Evolutionary conservation across 2,329 filamentous ascomycete species (phyloP), one percentile per base, ranked within the genome.

Genomic region (Fusarium redolens): DNA sequence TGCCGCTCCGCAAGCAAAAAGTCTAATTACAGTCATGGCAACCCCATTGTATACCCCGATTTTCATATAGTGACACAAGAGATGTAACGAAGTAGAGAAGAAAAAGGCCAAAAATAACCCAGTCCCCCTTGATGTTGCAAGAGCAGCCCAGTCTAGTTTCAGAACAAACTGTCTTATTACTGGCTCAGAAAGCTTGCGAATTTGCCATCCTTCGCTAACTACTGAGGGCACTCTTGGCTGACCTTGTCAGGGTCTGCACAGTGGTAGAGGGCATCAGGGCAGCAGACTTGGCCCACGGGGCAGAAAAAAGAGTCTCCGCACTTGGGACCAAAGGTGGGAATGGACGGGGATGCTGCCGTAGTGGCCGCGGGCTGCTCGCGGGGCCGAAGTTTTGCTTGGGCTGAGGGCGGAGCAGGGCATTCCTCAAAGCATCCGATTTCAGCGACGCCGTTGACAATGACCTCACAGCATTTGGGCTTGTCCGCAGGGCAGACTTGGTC

Each of bases 271-370:
- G 54, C 40, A 17, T 56, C 30, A 35, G 54, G 54, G 17, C 54
- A 56, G 54, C 54, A 56, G 12, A 56, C 40, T 15, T 56, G n/a
- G 38, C 40, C 54, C 17, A 56, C 40, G 9, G 54, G 54, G 13
- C 54, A 56, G 54, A 56, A 56, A 13, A 44, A 56, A n/a, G 54
- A 56, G 40, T 56, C 54, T 35, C 54, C 54, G 30, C 54, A 56
- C n/a, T 44, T 56, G 5, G 54, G 54, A 9, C 54, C 54, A 25
- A 56, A 56, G 17, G 54, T 28, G 22, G 20, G 38, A 44, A 56
- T 9, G 5, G 54, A n/a, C n/a, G 52, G 38, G 6, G 40, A 44
- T 22, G 17, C 38, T 13, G 14, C 54, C 28, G 8, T 25, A 12
- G 30, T 35, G 14, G 8, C n/a, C 15, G 31, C 9, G 4, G 38